Conservation (phyloP, 176 grass and related monocot species). For the Bothriochloa decipiens region DNA sequence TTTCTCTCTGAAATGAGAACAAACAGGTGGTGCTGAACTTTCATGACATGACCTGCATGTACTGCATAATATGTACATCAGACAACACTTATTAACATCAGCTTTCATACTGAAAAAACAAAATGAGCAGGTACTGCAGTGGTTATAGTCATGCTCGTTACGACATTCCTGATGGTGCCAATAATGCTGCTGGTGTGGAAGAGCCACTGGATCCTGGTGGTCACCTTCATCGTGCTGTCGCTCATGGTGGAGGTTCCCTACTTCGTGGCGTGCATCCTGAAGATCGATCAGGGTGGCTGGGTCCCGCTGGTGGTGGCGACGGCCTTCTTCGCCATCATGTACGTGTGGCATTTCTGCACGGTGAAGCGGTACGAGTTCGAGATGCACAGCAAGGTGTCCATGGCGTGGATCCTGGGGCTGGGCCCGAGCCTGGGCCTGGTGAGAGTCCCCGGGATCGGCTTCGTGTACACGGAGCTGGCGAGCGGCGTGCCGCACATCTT, state of each 20-base stretch:
- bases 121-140: slow-evolving; percentile 80
- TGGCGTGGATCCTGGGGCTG: slow-evolving; percentile 97
- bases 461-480: slow-evolving; percentile 96
- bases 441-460: slow-evolving; percentile 90
- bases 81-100: background rate
- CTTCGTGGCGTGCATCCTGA: slow-evolving; percentile 84
- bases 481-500: slow-evolving; percentile 92
- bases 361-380: slow-evolving; percentile 97
- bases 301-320: slow-evolving; percentile 86
- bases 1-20: slow-evolving; percentile 13
- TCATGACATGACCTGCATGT: background rate
- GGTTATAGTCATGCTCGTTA: slow-evolving; percentile 96
- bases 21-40: background rate
- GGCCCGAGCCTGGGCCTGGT: slow-evolving; percentile 94
- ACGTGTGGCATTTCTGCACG: slow-evolving; percentile 94
- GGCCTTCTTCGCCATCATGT: slow-evolving; percentile 78
- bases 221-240: slow-evolving; percentile 65
- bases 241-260: slow-evolving; percentile 93
- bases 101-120: background rate
- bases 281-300: slow-evolving; percentile 96
- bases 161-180: slow-evolving; percentile 97
- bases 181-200: slow-evolving; percentile 97
- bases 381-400: slow-evolving; percentile 96
- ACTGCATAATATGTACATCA: background rate
- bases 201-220: slow-evolving; percentile 86